These are phyloP conservation scores for Alternaria sp. DNA, from an alignment of 2,329 filamentous ascomycete species.

Conservation along the genomic window DNA sequence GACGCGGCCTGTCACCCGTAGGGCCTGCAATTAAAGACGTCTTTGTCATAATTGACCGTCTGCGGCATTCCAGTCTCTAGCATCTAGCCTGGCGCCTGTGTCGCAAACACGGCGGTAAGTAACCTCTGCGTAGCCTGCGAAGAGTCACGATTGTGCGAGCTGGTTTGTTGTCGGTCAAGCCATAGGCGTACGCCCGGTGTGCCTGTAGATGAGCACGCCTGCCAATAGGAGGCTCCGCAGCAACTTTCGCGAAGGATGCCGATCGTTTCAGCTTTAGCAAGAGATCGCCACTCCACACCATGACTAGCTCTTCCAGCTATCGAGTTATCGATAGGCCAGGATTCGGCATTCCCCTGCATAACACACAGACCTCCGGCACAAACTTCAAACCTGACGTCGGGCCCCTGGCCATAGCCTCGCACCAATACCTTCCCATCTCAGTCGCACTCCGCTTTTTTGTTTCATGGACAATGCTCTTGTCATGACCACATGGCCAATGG, in stretches of 20 bases:
- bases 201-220: conserved; percentile 20
- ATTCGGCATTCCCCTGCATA: conserved; percentile 26
- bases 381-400: conserved; percentile 28
- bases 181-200: conserved; percentile 18
- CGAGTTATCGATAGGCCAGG: conserved; percentile 38
- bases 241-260: conserved; percentile 9
- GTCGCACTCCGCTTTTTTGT: conserved; percentile 33
- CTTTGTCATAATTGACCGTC: no score
- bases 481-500: conserved; percentile 34
- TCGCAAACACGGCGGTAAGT: conserved; percentile 31
- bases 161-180: conserved; percentile 26
- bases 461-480: conserved; percentile 42
- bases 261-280: conserved; percentile 35
- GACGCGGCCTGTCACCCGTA: conserved; percentile 15
- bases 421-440: conserved; percentile 26
- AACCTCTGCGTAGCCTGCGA: conserved; percentile 15
- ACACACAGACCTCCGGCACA: conserved; percentile 23
- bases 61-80: conserved; percentile 1
- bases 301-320: conserved; percentile 10
- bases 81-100: conserved; percentile 20
- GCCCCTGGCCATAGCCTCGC: conserved; percentile 28
- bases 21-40: conserved; percentile 27
- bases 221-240: conserved; percentile 28
- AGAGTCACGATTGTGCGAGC: conserved; percentile 10
- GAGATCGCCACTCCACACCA: conserved; percentile 31